Evolutionary conservation across 768 basidiomycete species (phyloP).

Genomic region (Gloeopeniophorella convolvens): DNA sequence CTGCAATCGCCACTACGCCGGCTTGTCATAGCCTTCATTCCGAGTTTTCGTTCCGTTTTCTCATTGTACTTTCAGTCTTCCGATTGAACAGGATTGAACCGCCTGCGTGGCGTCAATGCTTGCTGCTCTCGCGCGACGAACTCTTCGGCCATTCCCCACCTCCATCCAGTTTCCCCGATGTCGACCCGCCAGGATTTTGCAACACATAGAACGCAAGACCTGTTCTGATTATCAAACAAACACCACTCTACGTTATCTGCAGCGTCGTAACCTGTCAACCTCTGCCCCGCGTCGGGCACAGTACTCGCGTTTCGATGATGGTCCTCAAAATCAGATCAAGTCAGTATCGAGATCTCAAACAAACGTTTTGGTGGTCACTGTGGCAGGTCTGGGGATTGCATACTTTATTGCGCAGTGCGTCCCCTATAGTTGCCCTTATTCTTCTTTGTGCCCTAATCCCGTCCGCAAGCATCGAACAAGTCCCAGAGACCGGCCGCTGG

Average conservation of each 20-base stretch:
- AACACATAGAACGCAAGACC: neutral
- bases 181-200: too few relatives aligned
- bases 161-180: too few relatives aligned
- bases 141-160: too few relatives aligned
- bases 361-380: constrained; percentile 18
- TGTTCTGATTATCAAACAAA: neutral
- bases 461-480: constrained; percentile 64
- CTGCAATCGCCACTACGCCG: too few relatives aligned
- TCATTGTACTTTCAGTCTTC: too few relatives aligned
- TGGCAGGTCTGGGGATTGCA: constrained; percentile 16
- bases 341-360: neutral
- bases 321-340: neutral
- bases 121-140: too few relatives aligned
- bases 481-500: constrained; percentile 82
- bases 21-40: too few relatives aligned
- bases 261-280: neutral
- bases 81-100: too few relatives aligned
- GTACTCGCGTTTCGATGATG: constrained; percentile 15
- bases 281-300: constrained; percentile 7
- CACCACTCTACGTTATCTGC: neutral
- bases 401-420: constrained; percentile 31
- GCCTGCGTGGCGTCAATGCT: too few relatives aligned
- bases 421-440: neutral
- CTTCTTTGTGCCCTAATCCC: neutral
- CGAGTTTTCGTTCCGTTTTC: too few relatives aligned